Conservation (phyloP, 345 rosid species). For the Diplotaxis tenuifolia region DNA sequence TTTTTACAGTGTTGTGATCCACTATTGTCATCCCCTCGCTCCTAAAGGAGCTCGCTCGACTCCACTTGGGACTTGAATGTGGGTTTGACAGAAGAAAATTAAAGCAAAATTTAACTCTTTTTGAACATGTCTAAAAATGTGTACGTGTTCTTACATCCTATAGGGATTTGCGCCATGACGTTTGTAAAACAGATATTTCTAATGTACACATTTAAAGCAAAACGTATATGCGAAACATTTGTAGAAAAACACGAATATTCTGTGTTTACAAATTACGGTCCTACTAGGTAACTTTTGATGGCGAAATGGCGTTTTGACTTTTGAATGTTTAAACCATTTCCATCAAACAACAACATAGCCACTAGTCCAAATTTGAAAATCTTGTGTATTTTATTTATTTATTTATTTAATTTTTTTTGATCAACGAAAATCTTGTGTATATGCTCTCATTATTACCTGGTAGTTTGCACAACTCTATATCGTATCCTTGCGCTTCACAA, state of each 20-base stretch:
- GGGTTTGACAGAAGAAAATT: background rate
- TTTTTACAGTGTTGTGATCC: background rate
- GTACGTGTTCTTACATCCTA: conserved; percentile 4
- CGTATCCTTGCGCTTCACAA: background rate
- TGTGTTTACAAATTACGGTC: too few relatives aligned
- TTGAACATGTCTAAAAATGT: background rate
- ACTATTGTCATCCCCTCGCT: background rate
- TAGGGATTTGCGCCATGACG: conserved; percentile 3
- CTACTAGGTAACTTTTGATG: too few relatives aligned
- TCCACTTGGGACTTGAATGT: background rate
- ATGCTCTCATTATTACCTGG: too few relatives aligned
- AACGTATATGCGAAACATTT: background rate
- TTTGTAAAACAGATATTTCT: background rate
- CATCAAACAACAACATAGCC: background rate
- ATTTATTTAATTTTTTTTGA: too few relatives aligned
- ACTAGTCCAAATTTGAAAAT: background rate
- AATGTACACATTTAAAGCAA: background rate
- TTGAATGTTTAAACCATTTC: background rate
- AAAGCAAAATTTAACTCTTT: background rate
- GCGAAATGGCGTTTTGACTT: too few relatives aligned
- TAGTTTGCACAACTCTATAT: background rate
- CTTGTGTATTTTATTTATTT: too few relatives aligned
- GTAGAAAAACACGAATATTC: background rate
- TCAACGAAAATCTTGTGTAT: too few relatives aligned
- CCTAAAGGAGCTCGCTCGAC: background rate